phyloP scores from a whole-genome alignment of 1,139 yeast species.

The Geotrichum klebahnii region DNA sequence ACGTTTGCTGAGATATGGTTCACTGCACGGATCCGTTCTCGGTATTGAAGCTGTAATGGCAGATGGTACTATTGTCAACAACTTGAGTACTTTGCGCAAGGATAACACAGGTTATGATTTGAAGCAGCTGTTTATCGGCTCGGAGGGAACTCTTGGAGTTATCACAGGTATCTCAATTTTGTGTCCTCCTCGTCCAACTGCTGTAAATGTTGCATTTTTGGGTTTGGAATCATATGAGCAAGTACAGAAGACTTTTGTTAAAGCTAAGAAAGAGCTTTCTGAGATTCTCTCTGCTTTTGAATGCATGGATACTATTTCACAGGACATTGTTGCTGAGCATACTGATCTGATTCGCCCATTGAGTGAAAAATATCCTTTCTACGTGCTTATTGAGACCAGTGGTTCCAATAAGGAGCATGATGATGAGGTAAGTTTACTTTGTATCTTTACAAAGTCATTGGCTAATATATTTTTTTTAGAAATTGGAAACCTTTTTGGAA shows the following conservation, averaged over 20 bases:
- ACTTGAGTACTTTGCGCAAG: slow-evolving; percentile 79
- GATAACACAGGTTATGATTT: slow-evolving; percentile 93
- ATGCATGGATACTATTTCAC: slow-evolving; percentile 83
- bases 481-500: slow-evolving; percentile 72
- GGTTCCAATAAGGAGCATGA: slow-evolving; percentile 78
- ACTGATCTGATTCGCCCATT: slow-evolving; percentile 62
- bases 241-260: slow-evolving; percentile 75
- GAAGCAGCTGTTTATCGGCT: slow-evolving; percentile 87
- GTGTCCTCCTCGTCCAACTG: slow-evolving; percentile 88
- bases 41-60: slow-evolving; percentile 92
- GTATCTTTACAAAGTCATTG: background rate
- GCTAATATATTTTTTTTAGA: slow-evolving; percentile 22
- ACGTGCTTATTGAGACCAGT: slow-evolving; percentile 85
- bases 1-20: slow-evolving; percentile 81
- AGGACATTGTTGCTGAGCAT: slow-evolving; percentile 55
- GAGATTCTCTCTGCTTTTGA: slow-evolving; percentile 92
- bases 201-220: slow-evolving; percentile 82
- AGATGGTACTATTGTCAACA: slow-evolving; percentile 76
- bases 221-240: slow-evolving; percentile 78
- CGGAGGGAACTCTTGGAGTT: slow-evolving; percentile 87
- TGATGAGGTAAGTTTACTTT: slow-evolving; percentile 33
- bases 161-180: slow-evolving; percentile 86
- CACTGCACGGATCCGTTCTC: slow-evolving; percentile 85
- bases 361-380: slow-evolving; percentile 74
- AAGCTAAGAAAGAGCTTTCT: slow-evolving; percentile 71